phyloP scores from a whole-genome alignment of 2,329 filamentous ascomycete species.

The Gnomoniopsis sp. region DNA sequence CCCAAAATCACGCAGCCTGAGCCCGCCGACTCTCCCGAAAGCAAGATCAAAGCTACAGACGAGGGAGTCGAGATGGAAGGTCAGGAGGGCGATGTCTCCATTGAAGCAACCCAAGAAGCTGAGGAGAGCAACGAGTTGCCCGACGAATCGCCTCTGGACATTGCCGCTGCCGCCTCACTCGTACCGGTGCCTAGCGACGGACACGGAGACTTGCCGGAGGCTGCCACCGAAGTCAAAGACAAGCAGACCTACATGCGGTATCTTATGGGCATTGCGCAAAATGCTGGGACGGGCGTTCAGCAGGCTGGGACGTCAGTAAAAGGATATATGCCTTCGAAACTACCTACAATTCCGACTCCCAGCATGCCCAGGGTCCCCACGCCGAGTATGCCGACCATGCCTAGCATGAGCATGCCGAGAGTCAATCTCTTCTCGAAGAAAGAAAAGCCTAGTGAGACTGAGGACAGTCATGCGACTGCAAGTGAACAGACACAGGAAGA shows the following conservation, averaged over 20 bases:
- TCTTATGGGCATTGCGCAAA: constrained; percentile 46
- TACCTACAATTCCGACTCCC: constrained; percentile 33
- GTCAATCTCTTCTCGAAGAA: constrained; percentile 18
- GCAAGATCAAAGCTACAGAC: constrained; percentile 24
- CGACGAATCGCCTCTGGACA: constrained; percentile 48
- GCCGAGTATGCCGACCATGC: constrained; percentile 22
- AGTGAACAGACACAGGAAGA: not conserved
- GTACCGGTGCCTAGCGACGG: constrained; percentile 44
- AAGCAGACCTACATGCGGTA: constrained; percentile 44
- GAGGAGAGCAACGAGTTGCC: constrained; percentile 30
- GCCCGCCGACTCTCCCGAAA: constrained; percentile 23
- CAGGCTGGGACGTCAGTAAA: constrained; percentile 43
- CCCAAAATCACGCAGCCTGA: constrained; percentile 24
- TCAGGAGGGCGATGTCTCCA: constrained; percentile 14
- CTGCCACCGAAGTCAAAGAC: constrained; percentile 29
- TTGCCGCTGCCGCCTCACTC: constrained; percentile 48
- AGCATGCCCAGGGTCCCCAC: constrained; percentile 24
- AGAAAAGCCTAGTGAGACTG: constrained; percentile 10
- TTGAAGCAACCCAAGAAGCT: constrained; percentile 27
- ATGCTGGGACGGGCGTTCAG: constrained; percentile 37
- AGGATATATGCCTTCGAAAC: constrained; percentile 43
- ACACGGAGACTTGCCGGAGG: constrained; percentile 28
- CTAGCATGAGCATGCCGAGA: constrained; percentile 15
- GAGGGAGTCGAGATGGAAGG: constrained; percentile 18
- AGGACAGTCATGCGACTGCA: not conserved